These are phyloP conservation scores for Middelhovenomyces tepae DNA, from an alignment of 805 yeast genomes.

Conservation along the genomic window DNA sequence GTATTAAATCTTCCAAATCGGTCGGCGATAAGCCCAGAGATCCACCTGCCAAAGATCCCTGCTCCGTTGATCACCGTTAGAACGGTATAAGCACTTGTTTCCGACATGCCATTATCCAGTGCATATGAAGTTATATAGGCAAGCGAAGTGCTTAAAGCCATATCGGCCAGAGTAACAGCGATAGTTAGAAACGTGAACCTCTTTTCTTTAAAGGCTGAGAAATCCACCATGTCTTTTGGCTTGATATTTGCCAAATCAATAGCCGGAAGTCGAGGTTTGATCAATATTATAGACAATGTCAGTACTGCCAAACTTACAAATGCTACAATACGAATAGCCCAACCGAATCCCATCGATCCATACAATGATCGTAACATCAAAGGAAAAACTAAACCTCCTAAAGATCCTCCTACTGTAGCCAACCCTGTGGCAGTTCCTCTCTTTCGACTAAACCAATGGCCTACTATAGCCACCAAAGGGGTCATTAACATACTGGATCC, in stretches of 20 bases:
- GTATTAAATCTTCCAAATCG: conserved; percentile 46
- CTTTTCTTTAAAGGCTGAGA: conserved; percentile 34
- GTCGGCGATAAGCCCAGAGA: conserved; percentile 40
- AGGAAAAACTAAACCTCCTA: conserved; percentile 51
- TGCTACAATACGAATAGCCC: conserved; percentile 52
- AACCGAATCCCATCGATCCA: conserved; percentile 42
- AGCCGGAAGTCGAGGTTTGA: conserved; percentile 34
- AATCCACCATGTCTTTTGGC: conserved; percentile 26
- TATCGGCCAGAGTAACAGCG: conserved; percentile 39
- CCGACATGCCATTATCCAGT: conserved; percentile 35
- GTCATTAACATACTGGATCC: conserved; percentile 55
- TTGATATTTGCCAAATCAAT: conserved; percentile 20
- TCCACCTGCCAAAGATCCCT: conserved; percentile 36
- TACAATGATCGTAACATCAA: conserved; percentile 44
- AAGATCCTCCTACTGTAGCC: conserved; percentile 46
- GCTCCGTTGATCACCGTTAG: conserved; percentile 36
- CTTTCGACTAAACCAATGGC: conserved; percentile 55
- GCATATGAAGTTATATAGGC: conserved; percentile 50
- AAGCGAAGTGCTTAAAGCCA: conserved; percentile 37
- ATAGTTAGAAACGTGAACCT: conserved; percentile 36
- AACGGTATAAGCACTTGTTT: conserved; percentile 37
- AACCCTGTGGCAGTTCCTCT: conserved; percentile 50
- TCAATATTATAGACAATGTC: conserved; percentile 28
- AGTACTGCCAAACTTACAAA: conserved; percentile 38
- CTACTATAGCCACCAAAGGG: conserved; percentile 52